Evolutionary conservation across 306 rosid species (phyloP).

Genomic region (Albizia julibrissin): DNA sequence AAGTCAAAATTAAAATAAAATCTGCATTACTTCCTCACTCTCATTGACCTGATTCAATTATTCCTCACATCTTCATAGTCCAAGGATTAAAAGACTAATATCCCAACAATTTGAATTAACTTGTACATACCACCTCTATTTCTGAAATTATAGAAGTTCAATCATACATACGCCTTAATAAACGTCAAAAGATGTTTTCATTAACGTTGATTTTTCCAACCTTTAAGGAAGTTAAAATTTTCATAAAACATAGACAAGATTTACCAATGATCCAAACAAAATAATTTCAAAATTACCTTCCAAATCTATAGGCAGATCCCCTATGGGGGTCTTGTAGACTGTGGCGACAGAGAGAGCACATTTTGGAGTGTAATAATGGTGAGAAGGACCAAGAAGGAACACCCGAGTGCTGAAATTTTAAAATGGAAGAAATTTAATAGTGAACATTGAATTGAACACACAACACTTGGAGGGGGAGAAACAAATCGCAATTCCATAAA

Average conservation of each 20-base stretch:
- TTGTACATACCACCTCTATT: background rate
- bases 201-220: background rate
- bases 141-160: constrained; percentile 6
- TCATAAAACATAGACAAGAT: background rate
- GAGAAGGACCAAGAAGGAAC: constrained; percentile 99
- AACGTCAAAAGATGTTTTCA: background rate
- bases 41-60: constrained; percentile 7
- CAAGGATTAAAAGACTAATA: constrained; percentile 1
- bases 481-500: background rate
- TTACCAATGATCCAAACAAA: background rate
- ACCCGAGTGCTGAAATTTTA: constrained; percentile 67
- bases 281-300: constrained; percentile 60
- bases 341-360: constrained; percentile 93
- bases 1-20: background rate
- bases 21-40: background rate
- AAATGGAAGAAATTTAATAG: background rate
- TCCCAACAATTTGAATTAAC: constrained; percentile 14
- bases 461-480: background rate
- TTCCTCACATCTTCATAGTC: background rate
- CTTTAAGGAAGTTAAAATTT: background rate
- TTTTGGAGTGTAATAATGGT: constrained; percentile 82
- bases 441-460: background rate
- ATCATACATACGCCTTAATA: background rate
- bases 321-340: constrained; percentile 91
- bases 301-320: constrained; percentile 91